Conservation (phyloP, 169 alveolate genomes). For the Eimeria maxima region DNA sequence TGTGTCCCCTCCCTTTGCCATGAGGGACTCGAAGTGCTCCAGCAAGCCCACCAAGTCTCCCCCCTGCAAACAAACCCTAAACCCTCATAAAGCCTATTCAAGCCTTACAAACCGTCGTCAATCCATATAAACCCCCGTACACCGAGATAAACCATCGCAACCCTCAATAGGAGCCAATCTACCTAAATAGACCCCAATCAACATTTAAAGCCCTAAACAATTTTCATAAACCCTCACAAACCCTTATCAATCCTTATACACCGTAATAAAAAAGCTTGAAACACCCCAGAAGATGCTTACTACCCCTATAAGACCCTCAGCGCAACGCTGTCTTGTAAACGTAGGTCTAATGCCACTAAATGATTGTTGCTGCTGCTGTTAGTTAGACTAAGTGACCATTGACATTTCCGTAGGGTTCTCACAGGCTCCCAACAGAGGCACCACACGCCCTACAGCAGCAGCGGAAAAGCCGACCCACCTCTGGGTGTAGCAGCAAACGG, state of each 20-base stretch:
- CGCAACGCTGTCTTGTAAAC: neutral
- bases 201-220: no score
- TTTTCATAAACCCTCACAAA: neutral
- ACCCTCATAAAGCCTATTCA: neutral
- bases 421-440: neutral
- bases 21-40: conserved; percentile 41
- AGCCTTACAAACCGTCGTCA: neutral
- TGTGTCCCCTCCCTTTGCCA: conserved; percentile 3
- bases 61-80: conserved; percentile 53
- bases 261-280: no score
- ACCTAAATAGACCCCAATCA: neutral
- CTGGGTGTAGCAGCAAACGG: conserved; percentile 5
- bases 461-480: neutral
- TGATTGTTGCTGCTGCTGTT: neutral
- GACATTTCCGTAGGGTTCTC: neutral
- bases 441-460: neutral
- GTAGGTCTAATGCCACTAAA: neutral
- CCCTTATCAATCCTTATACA: conserved; percentile 19
- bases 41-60: conserved; percentile 29
- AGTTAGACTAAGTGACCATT: neutral
- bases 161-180: neutral
- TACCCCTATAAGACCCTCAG: neutral
- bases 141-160: neutral
- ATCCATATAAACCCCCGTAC: neutral
- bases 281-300: no score